Evolutionary conservation across 805 yeast genomes (phyloP), one percentile per base, ranked within the genome.

Genomic region (Wickerhamiella vanderwaltii): DNA sequence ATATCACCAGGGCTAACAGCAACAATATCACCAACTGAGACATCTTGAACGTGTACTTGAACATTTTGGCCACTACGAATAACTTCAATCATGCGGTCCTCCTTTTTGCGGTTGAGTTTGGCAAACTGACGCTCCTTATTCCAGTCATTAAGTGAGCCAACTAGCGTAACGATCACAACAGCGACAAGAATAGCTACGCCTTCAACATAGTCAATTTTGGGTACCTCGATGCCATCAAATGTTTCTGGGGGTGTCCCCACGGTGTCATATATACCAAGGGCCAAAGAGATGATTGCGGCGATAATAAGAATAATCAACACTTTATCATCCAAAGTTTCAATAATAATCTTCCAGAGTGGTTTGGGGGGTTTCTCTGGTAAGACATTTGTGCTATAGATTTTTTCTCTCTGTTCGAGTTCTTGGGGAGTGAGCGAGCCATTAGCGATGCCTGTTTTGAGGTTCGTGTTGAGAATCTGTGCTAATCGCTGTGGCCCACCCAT

Each of bases 121-220:
- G 83, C 81, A 61, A 91, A 91, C 58, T 91, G 98, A 12, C 85
- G 66, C 59, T 91, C 98, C 59, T 93, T 93, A 58, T 91, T 95
- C 66, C 81, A 91, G 62, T 91, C 98, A 60, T 91, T 91, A n/a
- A 74, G 79, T 2, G 95, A 91, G 38, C 96, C 94, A 11, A 93
- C 98, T 2, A 84, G 49, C 4, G 88, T 95, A 25, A 91, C 97
- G 46, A 91, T 88, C 4, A 75, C 54, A 18, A 91, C 82, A 16
- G 99, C 99, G 3, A 80, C 80, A 51, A 91, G 73, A 56, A 91
- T 91, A 30, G 98, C 99, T 29, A 87, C 94, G 51, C 99, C 99
- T 66, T 91, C 99, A 36, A 93, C 95, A 96, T 97, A 91, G 54
- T 88, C 95, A 24, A 91, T 93, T 53, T 77, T 73, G 13, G 96